phyloP scores from a whole-genome alignment of 768 basidiomycete species.

The Naematelia aurantialba region DNA sequence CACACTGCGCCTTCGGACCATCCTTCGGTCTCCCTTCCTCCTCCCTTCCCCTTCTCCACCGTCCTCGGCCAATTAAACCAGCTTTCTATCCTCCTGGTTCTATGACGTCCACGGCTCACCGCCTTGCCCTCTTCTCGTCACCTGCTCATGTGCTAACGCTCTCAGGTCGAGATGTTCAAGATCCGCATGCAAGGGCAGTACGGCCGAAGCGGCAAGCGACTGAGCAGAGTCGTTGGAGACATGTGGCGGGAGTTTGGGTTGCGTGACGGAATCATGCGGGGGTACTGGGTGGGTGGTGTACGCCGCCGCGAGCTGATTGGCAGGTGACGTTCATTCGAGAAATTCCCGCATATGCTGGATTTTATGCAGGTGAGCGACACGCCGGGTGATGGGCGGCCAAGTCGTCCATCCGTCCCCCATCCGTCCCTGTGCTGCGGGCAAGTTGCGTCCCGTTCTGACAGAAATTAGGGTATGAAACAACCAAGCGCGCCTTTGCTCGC shows the following conservation, averaged over 20 bases:
- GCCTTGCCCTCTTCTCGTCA: no score
- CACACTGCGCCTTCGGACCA: background rate
- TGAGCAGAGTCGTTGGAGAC: constrained; percentile 67
- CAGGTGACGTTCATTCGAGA: constrained; percentile 87
- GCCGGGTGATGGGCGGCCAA: no score
- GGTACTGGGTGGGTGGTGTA: constrained; percentile 73
- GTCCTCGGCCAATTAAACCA: no score
- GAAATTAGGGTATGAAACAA: constrained; percentile 73
- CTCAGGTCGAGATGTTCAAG: constrained; percentile 81
- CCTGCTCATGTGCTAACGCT: background rate
- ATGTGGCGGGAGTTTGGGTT: constrained; percentile 89
- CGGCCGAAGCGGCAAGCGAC: constrained; percentile 67
- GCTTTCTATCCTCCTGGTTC: no score
- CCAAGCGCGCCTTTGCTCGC: constrained; percentile 69
- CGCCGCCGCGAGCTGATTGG: background rate
- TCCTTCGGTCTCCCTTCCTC: no score
- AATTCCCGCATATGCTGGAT: constrained; percentile 95
- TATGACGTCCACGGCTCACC: no score
- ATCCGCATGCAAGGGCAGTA: constrained; percentile 95
- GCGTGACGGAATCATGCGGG: constrained; percentile 84
- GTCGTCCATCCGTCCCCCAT: background rate
- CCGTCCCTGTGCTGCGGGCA: constrained; percentile 48
- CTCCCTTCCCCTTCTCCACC: background rate
- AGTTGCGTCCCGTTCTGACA: constrained; percentile 57
- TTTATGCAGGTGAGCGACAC: constrained; percentile 50